phyloP scores from a whole-genome alignment of 495 filamentous ascomycete species.

The Aspergillus sparsus region DNA sequence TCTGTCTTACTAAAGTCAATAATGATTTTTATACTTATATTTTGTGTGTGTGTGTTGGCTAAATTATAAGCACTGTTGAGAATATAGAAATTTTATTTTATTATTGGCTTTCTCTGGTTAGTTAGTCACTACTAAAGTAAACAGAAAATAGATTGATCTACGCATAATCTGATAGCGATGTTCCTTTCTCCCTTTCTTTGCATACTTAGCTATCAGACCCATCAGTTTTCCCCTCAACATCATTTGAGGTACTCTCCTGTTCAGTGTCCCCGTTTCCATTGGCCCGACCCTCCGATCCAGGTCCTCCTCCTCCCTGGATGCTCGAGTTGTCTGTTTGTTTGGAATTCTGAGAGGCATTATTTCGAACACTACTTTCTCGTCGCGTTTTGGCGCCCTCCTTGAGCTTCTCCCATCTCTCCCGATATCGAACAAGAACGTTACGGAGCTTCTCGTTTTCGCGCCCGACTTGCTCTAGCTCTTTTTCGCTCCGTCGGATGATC shows the following conservation, averaged over 20 bases:
- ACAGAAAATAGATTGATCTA: too few relatives aligned
- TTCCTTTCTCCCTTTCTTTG: too few relatives aligned
- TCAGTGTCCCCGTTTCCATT: constrained; percentile 3
- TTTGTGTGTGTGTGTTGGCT: too few relatives aligned
- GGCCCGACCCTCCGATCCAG: background rate
- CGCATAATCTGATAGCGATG: too few relatives aligned
- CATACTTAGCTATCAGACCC: background rate
- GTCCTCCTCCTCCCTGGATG: background rate
- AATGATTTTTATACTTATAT: too few relatives aligned
- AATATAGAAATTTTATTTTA: too few relatives aligned
- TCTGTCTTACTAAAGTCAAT: too few relatives aligned
- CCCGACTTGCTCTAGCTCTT: constrained; percentile 58
- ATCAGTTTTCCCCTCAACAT: constrained; percentile 1
- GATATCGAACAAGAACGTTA: constrained; percentile 64
- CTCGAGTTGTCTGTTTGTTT: background rate
- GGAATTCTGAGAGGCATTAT: background rate
- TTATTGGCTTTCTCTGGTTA: too few relatives aligned
- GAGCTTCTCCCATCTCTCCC: constrained; percentile 80
- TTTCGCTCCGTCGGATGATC: constrained; percentile 44
- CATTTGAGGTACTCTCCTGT: constrained; percentile 10
- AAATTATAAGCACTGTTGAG: too few relatives aligned
- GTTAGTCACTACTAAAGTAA: too few relatives aligned
- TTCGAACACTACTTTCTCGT: constrained; percentile 26
- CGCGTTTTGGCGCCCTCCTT: constrained; percentile 77
- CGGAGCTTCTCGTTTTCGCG: constrained; percentile 71